Base-by-base conservation (phyloP, 176 grass and related monocot species). In the Miscanthus lutarioriparius region DNA sequence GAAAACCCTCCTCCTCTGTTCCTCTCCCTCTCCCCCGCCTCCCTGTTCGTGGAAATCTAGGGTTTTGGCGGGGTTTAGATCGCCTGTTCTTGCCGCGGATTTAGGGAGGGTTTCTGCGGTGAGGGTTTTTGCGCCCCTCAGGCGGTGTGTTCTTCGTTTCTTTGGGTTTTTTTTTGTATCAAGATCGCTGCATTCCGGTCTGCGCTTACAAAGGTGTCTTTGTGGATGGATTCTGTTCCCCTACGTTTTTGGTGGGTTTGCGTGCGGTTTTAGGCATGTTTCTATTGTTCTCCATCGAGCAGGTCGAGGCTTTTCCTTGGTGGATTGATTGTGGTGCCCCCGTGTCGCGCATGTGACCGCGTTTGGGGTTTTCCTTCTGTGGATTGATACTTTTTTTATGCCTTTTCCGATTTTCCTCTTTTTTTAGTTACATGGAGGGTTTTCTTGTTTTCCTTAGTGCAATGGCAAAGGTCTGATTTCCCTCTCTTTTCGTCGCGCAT, bases 171-270 rank as follows among this genome's bases (percentile, higher is more conserved):
- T 53, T 54, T 25, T 59, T 30, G 6, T 8, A 16, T 0, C 26
- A 66, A n/a, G 33, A 43, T 76, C 8, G 72, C 47, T 72, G 88
- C 88, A 86, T 90, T 90, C 32, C 3, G n/a, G 54, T 77, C 65
- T 72, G 54, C 81, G 64, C 26, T 28, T 13, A 23, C 4, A 0
- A 1, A 10, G 6, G 35, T 20, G 72, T 54, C 20, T 77, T 77
- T 30, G 49, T 16, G 62, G 10, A 8, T 25, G 4, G 23, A 3
- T 36, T 56, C 54, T 14, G 35, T 56, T 82, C 10, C 1, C 13
- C 10, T 53, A 20, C 10, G 14, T 82, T 54, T 71, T 35, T 53
- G 69, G 16, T 58, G 28, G 39, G 2, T 88, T 79, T 79, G 14
- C 1, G 11, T 76, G n/a, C 41, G 11, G 40, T 67, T 85, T 63